phyloP scores from a whole-genome alignment of 2,329 filamentous ascomycete species.

The Zalaria sp. region DNA sequence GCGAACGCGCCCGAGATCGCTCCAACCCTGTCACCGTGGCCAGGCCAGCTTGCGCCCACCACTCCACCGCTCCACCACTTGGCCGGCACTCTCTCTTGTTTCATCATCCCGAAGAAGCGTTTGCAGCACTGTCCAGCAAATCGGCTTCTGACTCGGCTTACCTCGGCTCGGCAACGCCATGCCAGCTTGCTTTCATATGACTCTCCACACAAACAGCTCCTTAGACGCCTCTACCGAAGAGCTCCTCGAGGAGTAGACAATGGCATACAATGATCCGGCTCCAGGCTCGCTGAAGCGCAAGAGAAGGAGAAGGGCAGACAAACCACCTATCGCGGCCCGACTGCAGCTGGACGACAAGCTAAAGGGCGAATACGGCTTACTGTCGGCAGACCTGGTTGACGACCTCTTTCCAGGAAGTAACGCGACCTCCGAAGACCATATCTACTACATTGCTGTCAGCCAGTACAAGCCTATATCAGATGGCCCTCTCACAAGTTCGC shows the following conservation, averaged over 20 bases:
- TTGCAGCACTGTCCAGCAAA: too few species aligned
- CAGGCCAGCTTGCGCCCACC: too few species aligned
- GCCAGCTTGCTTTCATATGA: too few species aligned
- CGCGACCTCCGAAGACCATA: constrained; percentile 1
- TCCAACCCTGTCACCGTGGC: too few species aligned
- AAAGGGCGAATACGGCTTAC: constrained; percentile 68
- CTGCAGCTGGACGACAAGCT: constrained; percentile 75
- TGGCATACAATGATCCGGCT: constrained; percentile 29
- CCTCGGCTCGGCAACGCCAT: too few species aligned
- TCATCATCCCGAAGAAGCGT: too few species aligned
- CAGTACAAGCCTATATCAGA: constrained; percentile 51
- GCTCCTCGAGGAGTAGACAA: constrained; percentile 9
- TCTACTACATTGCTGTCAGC: constrained; percentile 50
- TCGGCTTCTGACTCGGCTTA: too few species aligned
- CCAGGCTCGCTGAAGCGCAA: constrained; percentile 36
- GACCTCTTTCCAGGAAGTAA: constrained; percentile 54
- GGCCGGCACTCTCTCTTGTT: too few species aligned
- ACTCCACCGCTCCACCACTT: too few species aligned
- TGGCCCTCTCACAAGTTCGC: constrained; percentile 41
- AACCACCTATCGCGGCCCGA: constrained; percentile 62
- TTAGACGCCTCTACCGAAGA: neutral
- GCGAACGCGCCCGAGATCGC: too few species aligned
- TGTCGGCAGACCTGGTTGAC: constrained; percentile 74
- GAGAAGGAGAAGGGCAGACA: constrained; percentile 42
- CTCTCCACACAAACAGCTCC: too few species aligned